Conservation (phyloP, 345 rosid species). For the Eucalyptus erythrocorys region DNA sequence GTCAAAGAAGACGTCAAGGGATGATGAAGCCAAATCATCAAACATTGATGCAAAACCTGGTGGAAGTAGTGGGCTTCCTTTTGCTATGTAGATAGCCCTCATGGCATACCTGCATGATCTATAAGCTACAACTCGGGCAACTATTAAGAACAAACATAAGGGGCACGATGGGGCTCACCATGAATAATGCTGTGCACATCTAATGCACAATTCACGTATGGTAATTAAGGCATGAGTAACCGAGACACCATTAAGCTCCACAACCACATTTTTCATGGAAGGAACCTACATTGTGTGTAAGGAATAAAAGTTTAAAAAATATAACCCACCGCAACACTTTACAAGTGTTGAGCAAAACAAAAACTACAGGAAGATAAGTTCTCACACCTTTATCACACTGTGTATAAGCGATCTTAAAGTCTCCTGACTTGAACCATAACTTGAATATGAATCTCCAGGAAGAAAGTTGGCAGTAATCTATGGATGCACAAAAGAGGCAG, state of each 20-base stretch:
- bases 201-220: constrained; percentile 51
- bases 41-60: constrained; percentile 81
- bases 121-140: background rate
- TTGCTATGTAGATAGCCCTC: constrained; percentile 91
- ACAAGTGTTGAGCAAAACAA: background rate
- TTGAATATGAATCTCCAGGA: constrained; percentile 77
- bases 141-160: background rate
- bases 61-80: constrained; percentile 85
- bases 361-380: background rate
- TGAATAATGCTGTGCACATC: constrained; percentile 87
- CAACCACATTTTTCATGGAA: constrained; percentile 66
- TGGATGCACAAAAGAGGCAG: constrained; percentile 1
- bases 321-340: background rate
- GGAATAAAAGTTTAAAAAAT: background rate
- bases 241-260: constrained; percentile 88
- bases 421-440: constrained; percentile 88
- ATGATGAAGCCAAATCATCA: constrained; percentile 86
- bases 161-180: constrained; percentile 36
- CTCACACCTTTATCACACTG: constrained; percentile 78
- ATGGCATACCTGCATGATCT: constrained; percentile 61
- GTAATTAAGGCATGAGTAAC: constrained; percentile 92
- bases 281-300: constrained; percentile 48
- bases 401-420: constrained; percentile 81
- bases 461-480: constrained; percentile 77
- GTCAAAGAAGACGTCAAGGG: constrained; percentile 91